Conservation (phyloP, 2,329 filamentous ascomycete genomes). For the Aspergillus ochraceoroseus region DNA sequence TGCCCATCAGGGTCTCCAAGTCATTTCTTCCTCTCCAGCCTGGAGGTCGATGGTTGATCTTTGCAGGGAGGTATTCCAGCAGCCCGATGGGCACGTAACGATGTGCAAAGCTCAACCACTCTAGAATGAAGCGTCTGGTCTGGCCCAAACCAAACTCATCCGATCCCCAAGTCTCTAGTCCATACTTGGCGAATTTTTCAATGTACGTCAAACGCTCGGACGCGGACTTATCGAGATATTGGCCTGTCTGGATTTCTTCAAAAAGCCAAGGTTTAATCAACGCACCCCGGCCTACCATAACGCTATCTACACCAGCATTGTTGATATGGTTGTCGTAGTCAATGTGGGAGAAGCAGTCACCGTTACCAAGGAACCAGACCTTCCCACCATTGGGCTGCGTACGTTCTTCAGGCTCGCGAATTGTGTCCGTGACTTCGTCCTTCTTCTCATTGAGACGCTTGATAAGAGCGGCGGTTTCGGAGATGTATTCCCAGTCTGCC, state of each 20-base stretch:
- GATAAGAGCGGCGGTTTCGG: conserved; percentile 80
- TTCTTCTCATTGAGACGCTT: conserved; percentile 69
- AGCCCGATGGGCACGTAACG: conserved; percentile 88
- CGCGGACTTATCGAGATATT: conserved; percentile 93
- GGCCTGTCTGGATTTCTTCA: conserved; percentile 85
- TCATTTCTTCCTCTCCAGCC: conserved; percentile 80
- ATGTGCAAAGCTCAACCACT: conserved; percentile 91
- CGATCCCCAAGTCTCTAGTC: conserved; percentile 89
- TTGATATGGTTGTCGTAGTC: conserved; percentile 78
- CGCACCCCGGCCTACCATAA: conserved; percentile 95
- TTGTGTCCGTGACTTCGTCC: conserved; percentile 66
- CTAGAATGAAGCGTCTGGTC: conserved; percentile 84
- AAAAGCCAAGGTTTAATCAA: conserved; percentile 98
- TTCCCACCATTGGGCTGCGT: conserved; percentile 65
- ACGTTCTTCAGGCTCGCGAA: conserved; percentile 68
- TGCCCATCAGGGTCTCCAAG: conserved; percentile 86
- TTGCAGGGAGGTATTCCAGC: conserved; percentile 80
- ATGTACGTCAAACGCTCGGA: conserved; percentile 78
- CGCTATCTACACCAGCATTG: conserved; percentile 76
- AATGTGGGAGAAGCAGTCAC: conserved; percentile 87
- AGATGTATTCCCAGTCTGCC: conserved; percentile 95
- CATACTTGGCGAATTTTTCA: conserved; percentile 84
- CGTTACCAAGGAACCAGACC: conserved; percentile 92
- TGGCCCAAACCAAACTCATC: conserved; percentile 91
- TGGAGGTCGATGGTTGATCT: conserved; percentile 82